Conservation (phyloP, 305 asterid species). For the Ilex paraguariensis region DNA sequence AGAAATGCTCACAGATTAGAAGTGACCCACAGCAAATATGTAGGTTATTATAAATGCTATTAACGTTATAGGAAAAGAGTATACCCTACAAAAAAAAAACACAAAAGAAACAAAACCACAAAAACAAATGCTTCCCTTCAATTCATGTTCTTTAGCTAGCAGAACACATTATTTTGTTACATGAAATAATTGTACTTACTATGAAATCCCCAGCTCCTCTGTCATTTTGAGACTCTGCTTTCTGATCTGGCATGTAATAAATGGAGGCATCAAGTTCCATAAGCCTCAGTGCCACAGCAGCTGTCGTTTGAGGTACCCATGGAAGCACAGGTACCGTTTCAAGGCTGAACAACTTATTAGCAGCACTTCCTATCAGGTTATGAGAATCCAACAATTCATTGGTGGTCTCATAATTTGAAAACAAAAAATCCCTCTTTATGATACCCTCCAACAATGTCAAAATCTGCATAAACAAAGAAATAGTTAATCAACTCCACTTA, state of each 20-base stretch:
- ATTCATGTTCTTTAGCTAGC: too few species aligned
- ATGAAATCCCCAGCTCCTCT: conserved; percentile 28
- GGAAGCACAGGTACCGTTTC: conserved; percentile 49
- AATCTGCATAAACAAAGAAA: conserved; percentile 22
- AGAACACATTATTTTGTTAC: too few species aligned
- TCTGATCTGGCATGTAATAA: conserved; percentile 42
- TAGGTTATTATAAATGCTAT: too few species aligned
- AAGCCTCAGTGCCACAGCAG: conserved; percentile 75
- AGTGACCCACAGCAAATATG: too few species aligned
- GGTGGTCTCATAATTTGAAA: conserved; percentile 49
- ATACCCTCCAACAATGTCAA: conserved; percentile 57
- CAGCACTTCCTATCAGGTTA: conserved; percentile 17
- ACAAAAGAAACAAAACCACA: neutral
- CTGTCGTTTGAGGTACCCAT: conserved; percentile 70
- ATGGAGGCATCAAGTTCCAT: conserved; percentile 70
- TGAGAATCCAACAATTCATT: conserved; percentile 44
- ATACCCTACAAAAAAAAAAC: too few species aligned
- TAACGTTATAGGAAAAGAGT: too few species aligned
- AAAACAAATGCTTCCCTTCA: conserved; percentile 22
- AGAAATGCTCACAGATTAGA: too few species aligned
- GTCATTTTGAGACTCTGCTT: conserved; percentile 34
- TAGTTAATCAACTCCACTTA: too few species aligned
- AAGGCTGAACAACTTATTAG: conserved; percentile 22
- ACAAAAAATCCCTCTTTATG: conserved; percentile 59
- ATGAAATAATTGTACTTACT: conserved; percentile 15